Base-by-base conservation (phyloP, 805 yeast genomes). In the Schizosaccharomyces pombe region DNA sequence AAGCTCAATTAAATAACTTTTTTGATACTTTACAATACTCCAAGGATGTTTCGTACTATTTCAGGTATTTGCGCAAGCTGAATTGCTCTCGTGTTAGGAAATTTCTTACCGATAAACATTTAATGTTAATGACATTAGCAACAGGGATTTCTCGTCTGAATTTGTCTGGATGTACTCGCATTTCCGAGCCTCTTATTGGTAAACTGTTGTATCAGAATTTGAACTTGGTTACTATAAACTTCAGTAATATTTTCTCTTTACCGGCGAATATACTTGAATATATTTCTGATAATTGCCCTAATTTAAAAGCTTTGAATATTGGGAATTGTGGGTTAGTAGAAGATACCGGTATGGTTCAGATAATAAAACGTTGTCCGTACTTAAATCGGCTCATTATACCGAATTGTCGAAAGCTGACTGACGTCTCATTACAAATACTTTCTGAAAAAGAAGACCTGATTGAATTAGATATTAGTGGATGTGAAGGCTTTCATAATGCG, bases 391-490 rank as follows among this genome's bases (percentile, higher is more conserved):
- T 89, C 53, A 85, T 85, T 62, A 72, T 91, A 55, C 79, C 86
- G 56, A 82, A 82, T 56, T 82, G 85, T 63, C 68, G 68, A 37
- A 72, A 72, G 55, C 74, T 89, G 56, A 75, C 79, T 52, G 91
- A 84, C 64, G 74, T 67, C 8, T 72, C 81, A 9, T 71, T 87
- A 4, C 61, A 70, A 43, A 72, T 73, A 24, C 70, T 86, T 65
- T 79, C 82, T 55, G 69, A 70, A n/a, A 75, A 75, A 63, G 89
- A 96, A 47, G 72, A 79, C 55, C 70, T 89, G 52, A 93, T 87
- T 16, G 98, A 89, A 66, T 80, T 91, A 54, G 97, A 89, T 67
- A 72, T 89, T 53, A 87, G 85, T 59, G 80, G 79, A 49, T 82
- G 95, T 66, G 75, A 80, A n/a, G 72, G 75, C 58, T 76, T 87